A percentile compares a stretch with the other conserved stretches of the same genome.
phyloP scores from a whole-genome alignment of 768 basidiomycete genomes.

The Leccinum barrowsii region DNA sequence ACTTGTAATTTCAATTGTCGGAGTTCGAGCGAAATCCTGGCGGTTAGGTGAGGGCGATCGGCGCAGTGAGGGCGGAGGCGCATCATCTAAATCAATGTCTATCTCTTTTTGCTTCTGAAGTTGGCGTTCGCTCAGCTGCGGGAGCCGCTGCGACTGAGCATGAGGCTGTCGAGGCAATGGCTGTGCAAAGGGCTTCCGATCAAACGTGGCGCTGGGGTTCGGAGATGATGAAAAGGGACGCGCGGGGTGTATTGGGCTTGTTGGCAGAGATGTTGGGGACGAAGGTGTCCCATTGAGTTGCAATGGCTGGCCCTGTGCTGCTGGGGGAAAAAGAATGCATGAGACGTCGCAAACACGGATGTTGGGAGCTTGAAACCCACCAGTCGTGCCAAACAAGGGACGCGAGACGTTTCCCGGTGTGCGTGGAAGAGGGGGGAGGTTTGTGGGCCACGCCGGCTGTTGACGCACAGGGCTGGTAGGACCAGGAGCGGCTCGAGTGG shows the following conservation, averaged over 20 bases:
- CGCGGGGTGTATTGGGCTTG: constrained; percentile 18
- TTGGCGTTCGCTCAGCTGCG: constrained; percentile 25
- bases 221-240: constrained; percentile 19
- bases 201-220: constrained; percentile 15
- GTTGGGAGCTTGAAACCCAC: constrained; percentile 12
- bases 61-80: constrained; percentile 41
- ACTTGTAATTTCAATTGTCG: constrained; percentile 29
- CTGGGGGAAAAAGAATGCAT: neutral
- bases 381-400: constrained; percentile 11
- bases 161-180: constrained; percentile 11
- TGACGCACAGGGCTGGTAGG: constrained; percentile 16
- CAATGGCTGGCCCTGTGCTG: constrained; percentile 1
- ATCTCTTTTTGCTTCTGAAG: constrained; percentile 21
- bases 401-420: constrained; percentile 16
- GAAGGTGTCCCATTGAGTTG: constrained; percentile 13
- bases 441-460: constrained; percentile 21
- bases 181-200: constrained; percentile 20
- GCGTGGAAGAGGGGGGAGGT: constrained; percentile 30
- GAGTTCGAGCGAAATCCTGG: constrained; percentile 16
- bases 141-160: constrained; percentile 11
- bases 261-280: constrained; percentile 16
- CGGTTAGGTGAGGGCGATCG: constrained; percentile 32
- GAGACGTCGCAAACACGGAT: constrained; percentile 1
- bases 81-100: constrained; percentile 40
- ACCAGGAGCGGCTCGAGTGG: constrained; percentile 3